Conservation (phyloP, 1,284 basidiomycete species). For the Butyriboletus appendiculatus region DNA sequence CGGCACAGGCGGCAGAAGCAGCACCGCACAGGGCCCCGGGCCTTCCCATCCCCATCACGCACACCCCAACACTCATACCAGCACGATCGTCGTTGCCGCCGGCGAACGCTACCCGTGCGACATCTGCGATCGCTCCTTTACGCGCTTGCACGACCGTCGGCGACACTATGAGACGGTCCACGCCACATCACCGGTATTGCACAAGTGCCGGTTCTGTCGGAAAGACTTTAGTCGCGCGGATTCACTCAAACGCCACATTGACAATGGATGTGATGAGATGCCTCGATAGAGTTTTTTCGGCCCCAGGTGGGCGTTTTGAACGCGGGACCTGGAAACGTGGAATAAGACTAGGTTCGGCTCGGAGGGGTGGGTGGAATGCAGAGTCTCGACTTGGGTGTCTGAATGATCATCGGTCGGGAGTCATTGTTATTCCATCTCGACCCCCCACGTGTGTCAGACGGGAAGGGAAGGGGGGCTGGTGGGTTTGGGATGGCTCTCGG, state of each 20-base stretch:
- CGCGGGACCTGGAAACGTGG: slow-evolving; percentile 21
- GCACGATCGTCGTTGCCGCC: slow-evolving; percentile 28
- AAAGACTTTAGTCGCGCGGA: slow-evolving; percentile 72
- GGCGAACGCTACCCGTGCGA: slow-evolving; percentile 67
- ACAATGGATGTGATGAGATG: slow-evolving; percentile 69
- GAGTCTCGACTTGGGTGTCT: slow-evolving; percentile 17
- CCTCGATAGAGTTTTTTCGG: slow-evolving; percentile 35
- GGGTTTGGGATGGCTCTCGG: not conserved
- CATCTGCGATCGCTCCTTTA: slow-evolving; percentile 73
- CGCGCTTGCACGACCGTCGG: slow-evolving; percentile 75
- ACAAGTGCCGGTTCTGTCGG: slow-evolving; percentile 66
- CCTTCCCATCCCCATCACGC: slow-evolving; percentile 20
- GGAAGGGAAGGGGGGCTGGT: not conserved
- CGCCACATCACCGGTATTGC: slow-evolving; percentile 54
- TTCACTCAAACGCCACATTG: slow-evolving; percentile 59
- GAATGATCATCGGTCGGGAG: slow-evolving; percentile 17
- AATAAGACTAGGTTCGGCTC: slow-evolving; percentile 12
- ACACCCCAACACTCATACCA: slow-evolving; percentile 12
- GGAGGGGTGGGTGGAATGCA: slow-evolving; percentile 12
- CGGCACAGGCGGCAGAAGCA: slow-evolving; percentile 16
- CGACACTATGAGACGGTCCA: slow-evolving; percentile 79
- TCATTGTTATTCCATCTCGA: slow-evolving; percentile 13
- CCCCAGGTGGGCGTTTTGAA: not conserved
- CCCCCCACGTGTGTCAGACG: slow-evolving; percentile 12
- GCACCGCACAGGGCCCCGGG: slow-evolving; percentile 11